Percentiles rank a stretch among this genome's conserved stretches.
Conservation (phyloP, 2,329 filamentous ascomycete genomes). For the Hysterium pulicare region DNA sequence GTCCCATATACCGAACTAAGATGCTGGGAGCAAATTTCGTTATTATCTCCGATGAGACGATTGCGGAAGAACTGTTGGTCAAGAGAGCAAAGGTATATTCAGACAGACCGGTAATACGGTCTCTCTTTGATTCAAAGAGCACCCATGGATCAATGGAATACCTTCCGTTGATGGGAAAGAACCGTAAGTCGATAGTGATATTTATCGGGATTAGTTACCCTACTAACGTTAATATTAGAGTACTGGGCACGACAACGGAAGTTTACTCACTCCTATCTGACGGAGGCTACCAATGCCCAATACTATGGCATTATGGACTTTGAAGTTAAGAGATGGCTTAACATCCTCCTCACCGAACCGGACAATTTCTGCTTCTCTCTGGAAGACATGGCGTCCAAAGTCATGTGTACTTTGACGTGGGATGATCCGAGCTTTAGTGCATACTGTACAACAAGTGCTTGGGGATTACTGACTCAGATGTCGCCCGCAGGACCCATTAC, state of each 20-base stretch:
- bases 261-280: slow-evolving; percentile 52
- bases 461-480: slow-evolving; percentile 57
- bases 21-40: slow-evolving; percentile 45
- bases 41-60: slow-evolving; percentile 50
- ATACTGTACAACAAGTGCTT: slow-evolving; percentile 50
- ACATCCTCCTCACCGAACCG: slow-evolving; percentile 47
- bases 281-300: slow-evolving; percentile 42
- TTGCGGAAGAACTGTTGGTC: slow-evolving; percentile 53
- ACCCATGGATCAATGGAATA: slow-evolving; percentile 56
- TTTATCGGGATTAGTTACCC: slow-evolving; percentile 4
- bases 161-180: slow-evolving; percentile 55
- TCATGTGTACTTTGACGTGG: slow-evolving; percentile 55
- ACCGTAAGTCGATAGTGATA: slow-evolving; percentile 39
- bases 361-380: slow-evolving; percentile 51
- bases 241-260: slow-evolving; percentile 56
- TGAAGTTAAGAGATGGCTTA: slow-evolving; percentile 54
- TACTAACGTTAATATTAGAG: slow-evolving; percentile 31
- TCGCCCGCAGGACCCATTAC: slow-evolving; percentile 57
- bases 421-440: slow-evolving; percentile 50
- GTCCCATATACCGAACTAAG: slow-evolving; percentile 35
- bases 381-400: slow-evolving; percentile 57
- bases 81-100: slow-evolving; percentile 53
- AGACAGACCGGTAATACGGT: slow-evolving; percentile 49
- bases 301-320: slow-evolving; percentile 51
- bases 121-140: slow-evolving; percentile 54